A percentile compares a stretch with the other conserved stretches of the same genome.
Conservation (phyloP, 495 filamentous ascomycete genomes). For the Penicillium herquei region DNA sequence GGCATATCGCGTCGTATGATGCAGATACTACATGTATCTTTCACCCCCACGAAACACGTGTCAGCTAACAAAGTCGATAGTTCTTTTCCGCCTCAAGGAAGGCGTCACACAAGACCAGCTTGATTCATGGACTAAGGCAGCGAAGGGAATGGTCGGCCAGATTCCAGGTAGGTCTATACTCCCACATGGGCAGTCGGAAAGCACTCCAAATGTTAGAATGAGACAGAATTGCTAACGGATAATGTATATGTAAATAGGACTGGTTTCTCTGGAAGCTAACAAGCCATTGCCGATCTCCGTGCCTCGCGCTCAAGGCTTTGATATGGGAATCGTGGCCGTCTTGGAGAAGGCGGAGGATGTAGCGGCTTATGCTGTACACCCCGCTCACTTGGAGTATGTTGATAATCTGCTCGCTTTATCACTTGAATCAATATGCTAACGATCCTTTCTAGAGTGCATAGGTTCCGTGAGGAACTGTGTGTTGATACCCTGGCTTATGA, state of each 20-base stretch:
- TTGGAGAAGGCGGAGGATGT: constrained; percentile 38
- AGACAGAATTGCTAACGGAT: not conserved
- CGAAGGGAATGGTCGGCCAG: constrained; percentile 37
- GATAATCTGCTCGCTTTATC: not conserved
- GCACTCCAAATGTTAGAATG: too few relatives aligned
- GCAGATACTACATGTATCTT: constrained; percentile 1
- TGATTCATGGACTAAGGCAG: constrained; percentile 24
- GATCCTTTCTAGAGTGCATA: constrained; percentile 31
- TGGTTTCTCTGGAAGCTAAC: constrained; percentile 31
- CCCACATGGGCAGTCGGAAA: too few relatives aligned
- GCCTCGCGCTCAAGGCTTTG: constrained; percentile 41
- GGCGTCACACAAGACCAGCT: constrained; percentile 33
- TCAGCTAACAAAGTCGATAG: constrained; percentile 21
- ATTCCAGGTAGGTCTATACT: constrained; percentile 29
- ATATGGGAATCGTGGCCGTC: constrained; percentile 45
- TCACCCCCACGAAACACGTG: not conserved
- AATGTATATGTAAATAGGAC: constrained; percentile 11
- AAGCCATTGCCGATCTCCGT: constrained; percentile 35
- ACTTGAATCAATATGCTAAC: not conserved
- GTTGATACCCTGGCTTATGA: constrained; percentile 48
- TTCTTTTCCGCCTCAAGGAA: constrained; percentile 45
- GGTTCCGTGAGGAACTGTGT: constrained; percentile 42
- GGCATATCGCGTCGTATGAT: not conserved
- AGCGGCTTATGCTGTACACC: constrained; percentile 35
- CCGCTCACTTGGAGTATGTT: constrained; percentile 41